A percentile compares a stretch with the other conserved stretches of the same genome.
Conservation (phyloP, 257 asterid genomes). For the Solanum lycopersicoides region DNA sequence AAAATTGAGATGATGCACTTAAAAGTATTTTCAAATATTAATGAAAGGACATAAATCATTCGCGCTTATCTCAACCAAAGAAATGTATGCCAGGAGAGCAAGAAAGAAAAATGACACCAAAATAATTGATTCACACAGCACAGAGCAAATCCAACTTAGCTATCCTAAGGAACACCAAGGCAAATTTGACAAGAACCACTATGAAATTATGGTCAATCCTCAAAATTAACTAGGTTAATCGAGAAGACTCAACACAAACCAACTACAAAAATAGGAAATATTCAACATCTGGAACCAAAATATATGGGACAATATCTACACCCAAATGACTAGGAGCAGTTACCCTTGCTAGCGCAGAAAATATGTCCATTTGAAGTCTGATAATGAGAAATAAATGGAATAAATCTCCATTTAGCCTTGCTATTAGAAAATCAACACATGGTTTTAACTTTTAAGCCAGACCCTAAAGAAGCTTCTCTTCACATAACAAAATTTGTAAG, state of each 20-base stretch:
- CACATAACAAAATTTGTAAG: not conserved
- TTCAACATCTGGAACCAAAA: not conserved
- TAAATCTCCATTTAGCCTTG: not conserved
- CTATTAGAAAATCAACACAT: not conserved
- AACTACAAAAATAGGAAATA: not conserved
- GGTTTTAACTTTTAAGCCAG: not conserved
- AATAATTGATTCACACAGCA: not conserved
- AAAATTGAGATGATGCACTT: not conserved
- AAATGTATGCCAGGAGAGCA: not conserved
- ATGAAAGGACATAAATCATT: not conserved
- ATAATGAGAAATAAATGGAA: not conserved
- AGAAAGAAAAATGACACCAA: not conserved
- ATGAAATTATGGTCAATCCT: not conserved
- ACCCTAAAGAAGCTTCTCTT: not conserved
- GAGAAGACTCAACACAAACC: not conserved
- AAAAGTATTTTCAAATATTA: not conserved
- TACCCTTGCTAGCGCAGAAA: not conserved
- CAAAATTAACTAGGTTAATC: not conserved
- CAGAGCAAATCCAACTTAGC: not conserved
- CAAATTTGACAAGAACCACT: not conserved
- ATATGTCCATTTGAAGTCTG: not conserved
- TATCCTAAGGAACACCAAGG: not conserved
- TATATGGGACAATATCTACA: not conserved
- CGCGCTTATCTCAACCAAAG: not conserved
- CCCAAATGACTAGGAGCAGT: not conserved